Percentiles rank a stretch among this genome's conserved stretches.
phyloP scores from a whole-genome alignment of 176 grass and related monocot genomes.

The Musa beccarii region DNA sequence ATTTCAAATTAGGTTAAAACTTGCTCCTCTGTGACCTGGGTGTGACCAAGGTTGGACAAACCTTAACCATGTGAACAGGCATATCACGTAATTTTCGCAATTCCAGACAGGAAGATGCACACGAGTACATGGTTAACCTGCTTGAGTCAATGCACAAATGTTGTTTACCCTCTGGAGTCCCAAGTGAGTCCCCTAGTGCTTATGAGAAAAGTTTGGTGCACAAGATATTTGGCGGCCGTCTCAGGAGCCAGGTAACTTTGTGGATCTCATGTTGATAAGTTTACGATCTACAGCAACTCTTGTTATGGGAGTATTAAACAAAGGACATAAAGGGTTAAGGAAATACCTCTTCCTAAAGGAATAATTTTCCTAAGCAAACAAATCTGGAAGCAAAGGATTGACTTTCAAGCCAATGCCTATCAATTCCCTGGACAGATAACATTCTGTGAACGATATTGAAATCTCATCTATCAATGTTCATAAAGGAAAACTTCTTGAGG shows the following conservation, averaged over 20 bases:
- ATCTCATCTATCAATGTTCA: background rate
- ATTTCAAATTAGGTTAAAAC: no score
- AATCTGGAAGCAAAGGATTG: background rate
- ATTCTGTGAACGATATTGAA: background rate
- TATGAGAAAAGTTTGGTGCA: slow-evolving; percentile 97
- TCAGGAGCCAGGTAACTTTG: slow-evolving; percentile 61
- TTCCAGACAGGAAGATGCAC: slow-evolving; percentile 93
- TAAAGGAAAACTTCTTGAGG: background rate
- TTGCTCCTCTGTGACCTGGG: no score
- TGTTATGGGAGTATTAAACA: background rate
- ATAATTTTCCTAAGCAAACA: background rate
- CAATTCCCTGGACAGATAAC: background rate
- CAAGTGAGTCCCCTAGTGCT: slow-evolving; percentile 67
- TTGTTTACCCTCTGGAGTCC: slow-evolving; percentile 86
- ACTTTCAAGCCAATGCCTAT: background rate
- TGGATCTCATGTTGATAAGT: slow-evolving; percentile 9
- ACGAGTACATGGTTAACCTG: slow-evolving; percentile 98
- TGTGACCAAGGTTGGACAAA: slow-evolving; percentile 4
- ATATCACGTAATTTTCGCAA: slow-evolving; percentile 87
- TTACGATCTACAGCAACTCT: background rate
- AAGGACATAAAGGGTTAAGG: background rate
- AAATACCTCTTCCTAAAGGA: background rate
- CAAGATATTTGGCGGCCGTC: slow-evolving; percentile 86
- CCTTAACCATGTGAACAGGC: slow-evolving; percentile 44
- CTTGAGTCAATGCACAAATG: slow-evolving; percentile 97